Conservation (phyloP, 176 grass and related monocot genomes). For the Carex pumila region DNA sequence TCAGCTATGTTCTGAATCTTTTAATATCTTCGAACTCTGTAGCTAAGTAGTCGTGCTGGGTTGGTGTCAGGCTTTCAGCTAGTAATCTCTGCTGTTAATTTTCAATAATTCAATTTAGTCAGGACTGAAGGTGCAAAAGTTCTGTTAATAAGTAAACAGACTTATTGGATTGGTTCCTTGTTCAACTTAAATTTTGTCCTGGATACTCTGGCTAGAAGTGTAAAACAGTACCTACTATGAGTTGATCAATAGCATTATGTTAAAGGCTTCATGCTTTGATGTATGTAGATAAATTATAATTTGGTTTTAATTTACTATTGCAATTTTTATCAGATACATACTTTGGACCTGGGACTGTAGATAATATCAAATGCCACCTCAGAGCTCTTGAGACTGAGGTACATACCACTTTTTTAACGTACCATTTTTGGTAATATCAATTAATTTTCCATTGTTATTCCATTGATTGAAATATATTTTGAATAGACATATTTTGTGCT, state of each 20-base stretch:
- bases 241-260: background rate
- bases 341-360: conserved; percentile 91
- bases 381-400: conserved; percentile 77
- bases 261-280: background rate
- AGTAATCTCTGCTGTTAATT: background rate
- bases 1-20: background rate
- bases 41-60: background rate
- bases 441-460: background rate
- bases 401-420: background rate
- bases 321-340: conserved; percentile 47
- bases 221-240: background rate
- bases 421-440: background rate
- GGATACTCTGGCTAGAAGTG: background rate
- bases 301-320: background rate
- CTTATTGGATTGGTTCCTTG: background rate
- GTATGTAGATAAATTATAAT: background rate
- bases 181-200: background rate
- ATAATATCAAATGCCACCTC: conserved; percentile 76
- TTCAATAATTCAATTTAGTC: background rate
- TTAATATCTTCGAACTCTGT: background rate
- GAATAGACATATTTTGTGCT: background rate
- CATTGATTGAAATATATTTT: background rate
- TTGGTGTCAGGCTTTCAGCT: background rate
- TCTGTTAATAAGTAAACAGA: background rate
- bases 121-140: background rate